These are phyloP conservation scores for Rhynchosporium graminicola DNA, from an alignment of 2,329 filamentous ascomycete species.

Conservation along the genomic window DNA sequence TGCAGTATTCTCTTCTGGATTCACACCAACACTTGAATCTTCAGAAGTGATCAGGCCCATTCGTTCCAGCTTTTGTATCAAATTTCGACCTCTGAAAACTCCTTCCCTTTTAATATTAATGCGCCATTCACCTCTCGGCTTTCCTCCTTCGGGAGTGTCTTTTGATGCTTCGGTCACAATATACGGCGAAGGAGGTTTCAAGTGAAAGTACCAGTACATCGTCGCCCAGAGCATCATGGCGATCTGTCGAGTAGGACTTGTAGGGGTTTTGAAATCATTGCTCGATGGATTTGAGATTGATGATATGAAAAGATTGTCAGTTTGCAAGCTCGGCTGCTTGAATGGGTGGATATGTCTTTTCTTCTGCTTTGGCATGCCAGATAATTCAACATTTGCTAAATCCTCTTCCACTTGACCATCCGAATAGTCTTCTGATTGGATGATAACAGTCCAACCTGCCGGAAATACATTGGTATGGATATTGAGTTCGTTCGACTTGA, in stretches of 20 bases:
- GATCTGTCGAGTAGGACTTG: slow-evolving; percentile 82
- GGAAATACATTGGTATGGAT: slow-evolving; percentile 72
- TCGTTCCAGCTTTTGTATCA: slow-evolving; percentile 87
- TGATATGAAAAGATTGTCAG: slow-evolving; percentile 87
- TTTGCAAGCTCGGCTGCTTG: slow-evolving; percentile 70
- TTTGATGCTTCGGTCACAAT: slow-evolving; percentile 64
- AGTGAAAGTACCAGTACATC: slow-evolving; percentile 97
- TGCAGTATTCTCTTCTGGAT: slow-evolving; percentile 59
- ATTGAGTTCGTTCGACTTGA: slow-evolving; percentile 79
- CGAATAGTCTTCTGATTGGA: slow-evolving; percentile 63
- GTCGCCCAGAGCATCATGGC: slow-evolving; percentile 97
- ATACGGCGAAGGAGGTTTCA: slow-evolving; percentile 68
- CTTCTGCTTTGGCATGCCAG: slow-evolving; percentile 32
- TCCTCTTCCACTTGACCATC: slow-evolving; percentile 37
- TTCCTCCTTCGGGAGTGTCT: slow-evolving; percentile 66
- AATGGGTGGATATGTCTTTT: slow-evolving; percentile 62
- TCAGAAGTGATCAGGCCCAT: slow-evolving; percentile 83
- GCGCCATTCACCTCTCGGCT: slow-evolving; percentile 82
- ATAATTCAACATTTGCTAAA: slow-evolving; percentile 38
- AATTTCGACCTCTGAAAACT: slow-evolving; percentile 77
- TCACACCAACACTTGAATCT: slow-evolving; percentile 72
- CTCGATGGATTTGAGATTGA: slow-evolving; percentile 83
- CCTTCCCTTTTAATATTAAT: slow-evolving; percentile 84
- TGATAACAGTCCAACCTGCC: slow-evolving; percentile 84
- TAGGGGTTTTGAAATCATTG: slow-evolving; percentile 75